phyloP scores from a whole-genome alignment of 352 stramenopile genomes.

The Pythium dissotocum region DNA sequence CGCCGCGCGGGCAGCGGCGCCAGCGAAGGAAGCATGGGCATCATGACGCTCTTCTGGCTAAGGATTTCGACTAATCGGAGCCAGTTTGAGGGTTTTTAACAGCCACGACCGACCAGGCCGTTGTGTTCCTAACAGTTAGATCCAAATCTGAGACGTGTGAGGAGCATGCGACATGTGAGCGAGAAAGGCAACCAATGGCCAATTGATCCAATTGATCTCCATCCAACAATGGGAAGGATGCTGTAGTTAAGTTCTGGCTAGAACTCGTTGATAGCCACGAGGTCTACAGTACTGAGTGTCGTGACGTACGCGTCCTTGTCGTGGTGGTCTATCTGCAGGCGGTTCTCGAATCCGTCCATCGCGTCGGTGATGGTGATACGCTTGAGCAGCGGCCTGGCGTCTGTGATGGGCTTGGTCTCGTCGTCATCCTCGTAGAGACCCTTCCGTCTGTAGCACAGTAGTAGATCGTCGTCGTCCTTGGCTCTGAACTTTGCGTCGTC shows the following conservation, averaged over 20 bases:
- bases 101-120: not conserved
- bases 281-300: too few species aligned
- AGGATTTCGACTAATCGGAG: not conserved
- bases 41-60: not conserved
- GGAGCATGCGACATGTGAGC: not conserved
- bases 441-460: not conserved
- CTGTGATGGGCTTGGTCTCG: not conserved
- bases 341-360: not conserved
- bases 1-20: slow-evolving; percentile 15
- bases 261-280: not conserved
- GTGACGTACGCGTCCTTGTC: not conserved
- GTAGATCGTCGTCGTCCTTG: not conserved
- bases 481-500: not conserved
- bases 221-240: too few species aligned
- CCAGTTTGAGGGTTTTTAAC: not conserved
- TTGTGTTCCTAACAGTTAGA: not conserved
- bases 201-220: not conserved
- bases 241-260: not conserved
- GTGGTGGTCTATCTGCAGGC: not conserved
- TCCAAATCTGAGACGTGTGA: not conserved
- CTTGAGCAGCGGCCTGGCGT: not conserved
- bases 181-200: not conserved
- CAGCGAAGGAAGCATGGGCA: not conserved
- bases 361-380: not conserved
- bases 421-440: not conserved